These are phyloP conservation scores for Termitomyces sp. DNA, from an alignment of 768 basidiomycete genomes.

Conservation along the genomic window DNA sequence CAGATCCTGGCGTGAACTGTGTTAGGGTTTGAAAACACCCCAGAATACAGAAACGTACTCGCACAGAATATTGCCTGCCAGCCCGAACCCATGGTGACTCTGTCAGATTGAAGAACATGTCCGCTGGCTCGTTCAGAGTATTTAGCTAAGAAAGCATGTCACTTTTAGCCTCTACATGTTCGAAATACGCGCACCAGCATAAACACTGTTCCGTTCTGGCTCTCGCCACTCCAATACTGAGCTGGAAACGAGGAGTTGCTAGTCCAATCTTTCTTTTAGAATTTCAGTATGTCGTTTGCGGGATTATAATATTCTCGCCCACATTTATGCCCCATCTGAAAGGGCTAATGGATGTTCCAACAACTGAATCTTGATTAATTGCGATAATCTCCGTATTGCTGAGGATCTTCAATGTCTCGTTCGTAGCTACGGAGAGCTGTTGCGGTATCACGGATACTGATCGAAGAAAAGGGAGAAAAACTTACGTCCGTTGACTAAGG, in stretches of 20 bases:
- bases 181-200: slow-evolving; percentile 45
- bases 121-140: slow-evolving; percentile 45
- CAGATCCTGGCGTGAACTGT: slow-evolving; percentile 44
- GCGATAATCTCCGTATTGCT: slow-evolving; percentile 62
- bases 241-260: slow-evolving; percentile 46
- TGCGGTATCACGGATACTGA: background rate
- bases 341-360: slow-evolving; percentile 59
- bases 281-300: background rate
- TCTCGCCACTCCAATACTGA: slow-evolving; percentile 62
- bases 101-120: slow-evolving; percentile 55
- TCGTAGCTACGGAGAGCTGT: slow-evolving; percentile 41
- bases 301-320: slow-evolving; percentile 10
- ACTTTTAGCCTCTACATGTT: background rate
- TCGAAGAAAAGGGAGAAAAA: background rate
- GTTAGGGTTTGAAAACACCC: background rate
- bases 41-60: slow-evolving; percentile 30
- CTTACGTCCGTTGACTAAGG: slow-evolving; percentile 16
- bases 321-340: slow-evolving; percentile 70
- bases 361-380: slow-evolving; percentile 63
- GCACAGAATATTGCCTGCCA: slow-evolving; percentile 53
- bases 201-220: slow-evolving; percentile 55
- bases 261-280: slow-evolving; percentile 23
- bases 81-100: slow-evolving; percentile 66
- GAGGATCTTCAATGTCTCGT: slow-evolving; percentile 50
- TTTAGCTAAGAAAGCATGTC: slow-evolving; percentile 37